phyloP scores from a whole-genome alignment of 257 asterid genomes.

The Nicotiana tabacum region DNA sequence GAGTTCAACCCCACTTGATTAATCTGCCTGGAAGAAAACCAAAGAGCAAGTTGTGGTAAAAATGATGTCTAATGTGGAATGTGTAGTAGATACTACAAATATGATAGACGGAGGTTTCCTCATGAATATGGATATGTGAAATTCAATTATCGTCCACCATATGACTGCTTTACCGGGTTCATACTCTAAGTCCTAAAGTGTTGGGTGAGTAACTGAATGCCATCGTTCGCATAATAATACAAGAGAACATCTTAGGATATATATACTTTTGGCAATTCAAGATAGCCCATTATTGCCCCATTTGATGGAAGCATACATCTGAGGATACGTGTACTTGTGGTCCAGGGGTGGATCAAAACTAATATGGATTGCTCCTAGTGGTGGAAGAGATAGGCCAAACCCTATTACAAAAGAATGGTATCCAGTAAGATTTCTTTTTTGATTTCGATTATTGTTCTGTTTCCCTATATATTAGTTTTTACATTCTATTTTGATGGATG shows the following conservation, averaged over 20 bases:
- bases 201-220: background rate
- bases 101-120: background rate
- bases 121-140: background rate
- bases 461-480: background rate
- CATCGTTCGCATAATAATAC: background rate
- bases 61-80: background rate
- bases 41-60: background rate
- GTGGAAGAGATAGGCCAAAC: constrained; percentile 98
- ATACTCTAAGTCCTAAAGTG: background rate
- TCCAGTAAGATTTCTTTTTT: constrained; percentile 58
- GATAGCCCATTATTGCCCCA: background rate
- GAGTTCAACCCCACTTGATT: background rate
- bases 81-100: background rate
- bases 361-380: constrained; percentile 99
- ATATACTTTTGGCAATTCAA: background rate
- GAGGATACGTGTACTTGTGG: constrained; percentile 16
- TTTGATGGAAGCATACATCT: constrained; percentile 4
- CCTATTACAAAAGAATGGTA: constrained; percentile 73
- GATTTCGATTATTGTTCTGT: constrained; percentile 10
- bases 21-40: background rate
- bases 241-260: background rate
- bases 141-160: background rate
- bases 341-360: constrained; percentile 84
- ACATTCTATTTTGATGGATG: background rate
- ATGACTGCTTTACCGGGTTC: background rate